Base-by-base conservation (phyloP, 129 eudicot genomes). In the Dittrichia graveolens region DNA sequence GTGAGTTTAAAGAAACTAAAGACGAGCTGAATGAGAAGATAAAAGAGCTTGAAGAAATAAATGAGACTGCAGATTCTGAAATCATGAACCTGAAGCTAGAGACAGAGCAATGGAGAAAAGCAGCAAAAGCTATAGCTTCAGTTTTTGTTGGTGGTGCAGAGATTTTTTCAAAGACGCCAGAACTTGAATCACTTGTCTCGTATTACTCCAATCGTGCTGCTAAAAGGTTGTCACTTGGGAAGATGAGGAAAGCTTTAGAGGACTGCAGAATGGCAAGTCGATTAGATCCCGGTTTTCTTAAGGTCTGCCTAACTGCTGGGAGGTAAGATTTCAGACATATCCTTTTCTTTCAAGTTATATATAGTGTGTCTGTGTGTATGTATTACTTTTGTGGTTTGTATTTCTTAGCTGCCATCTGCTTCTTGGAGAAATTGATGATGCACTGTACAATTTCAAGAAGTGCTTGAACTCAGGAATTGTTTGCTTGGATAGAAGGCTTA, bases 101-200 rank as follows among this genome's bases (percentile, higher is more conserved):
- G 38, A 82, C 83, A 24, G 95, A 85, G 67, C 95, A 89, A 49
- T 93, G 96, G 98, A 85, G 88, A 64, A 93, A 90, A 81, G 90
- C 95, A 31, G 92, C 98, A 6, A 95, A 89, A 82, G 96, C 96
- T 61, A 82, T 95, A 16, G 95, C 89, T 4, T 44, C 79, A 4
- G 75, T 89, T 43, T 75, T 93, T 7, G 76, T 85, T 42, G 95
- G 85, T 7, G 91, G 83, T 34, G 85, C 74, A 61, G 92, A 74
- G 14, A 67, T 76, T 48, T 58, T 43, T 61, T 73, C 71, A 0
- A 75, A 74, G 61, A 60, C 79, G 67, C 50, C 66, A 34, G 83
- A 80, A 73, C 70, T 74, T 43, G 75, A 80, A 50, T 16, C 66
- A 43, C 53, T 80, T 67, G 69, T 80, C n/a, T 42, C 59, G 71